Percentiles rank a stretch among this genome's conserved stretches.
phyloP scores from a whole-genome alignment of 2,329 filamentous ascomycete genomes.

The Cadophora sp. region DNA sequence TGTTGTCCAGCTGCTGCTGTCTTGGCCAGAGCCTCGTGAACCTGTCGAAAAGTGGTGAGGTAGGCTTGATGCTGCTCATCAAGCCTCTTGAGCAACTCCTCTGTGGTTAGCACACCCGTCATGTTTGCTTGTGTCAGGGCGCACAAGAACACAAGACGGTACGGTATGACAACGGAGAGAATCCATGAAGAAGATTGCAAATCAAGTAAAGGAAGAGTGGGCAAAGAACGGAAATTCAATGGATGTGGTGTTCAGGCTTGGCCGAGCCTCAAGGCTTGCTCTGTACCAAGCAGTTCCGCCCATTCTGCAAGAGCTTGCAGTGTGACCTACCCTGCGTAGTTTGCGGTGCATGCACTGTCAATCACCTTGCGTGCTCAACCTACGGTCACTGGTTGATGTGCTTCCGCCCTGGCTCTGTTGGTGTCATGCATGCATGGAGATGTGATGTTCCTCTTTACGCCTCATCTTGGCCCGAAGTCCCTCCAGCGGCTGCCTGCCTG shows the following conservation, averaged over 20 bases:
- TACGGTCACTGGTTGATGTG: neutral
- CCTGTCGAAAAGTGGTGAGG: constrained; percentile 35
- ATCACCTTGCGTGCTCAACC: constrained; percentile 10
- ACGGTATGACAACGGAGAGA: constrained; percentile 1
- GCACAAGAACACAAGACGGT: neutral
- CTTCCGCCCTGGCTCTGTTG: neutral
- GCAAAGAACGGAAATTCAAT: neutral
- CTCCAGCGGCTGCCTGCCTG: constrained; percentile 15
- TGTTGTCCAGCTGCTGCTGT: neutral
- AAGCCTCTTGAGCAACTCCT: constrained; percentile 37
- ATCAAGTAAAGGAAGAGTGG: constrained; percentile 2
- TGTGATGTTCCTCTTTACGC: neutral
- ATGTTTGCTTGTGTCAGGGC: neutral
- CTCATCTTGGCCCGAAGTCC: constrained; percentile 1
- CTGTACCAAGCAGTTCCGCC: neutral
- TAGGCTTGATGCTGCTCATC: constrained; percentile 40
- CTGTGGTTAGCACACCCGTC: constrained; percentile 20
- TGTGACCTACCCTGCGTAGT: constrained; percentile 9
- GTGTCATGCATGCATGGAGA: constrained; percentile 4
- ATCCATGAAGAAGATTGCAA: constrained; percentile 9
- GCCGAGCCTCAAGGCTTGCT: constrained; percentile 4
- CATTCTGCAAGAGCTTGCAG: neutral
- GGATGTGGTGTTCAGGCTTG: neutral
- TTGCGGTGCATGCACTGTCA: neutral
- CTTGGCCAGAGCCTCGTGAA: constrained; percentile 38